A percentile compares a stretch with the other conserved stretches of the same genome.
Evolutionary conservation across 2,329 filamentous ascomycete species (phyloP).

Genomic region (Diaporthe caulivora): DNA sequence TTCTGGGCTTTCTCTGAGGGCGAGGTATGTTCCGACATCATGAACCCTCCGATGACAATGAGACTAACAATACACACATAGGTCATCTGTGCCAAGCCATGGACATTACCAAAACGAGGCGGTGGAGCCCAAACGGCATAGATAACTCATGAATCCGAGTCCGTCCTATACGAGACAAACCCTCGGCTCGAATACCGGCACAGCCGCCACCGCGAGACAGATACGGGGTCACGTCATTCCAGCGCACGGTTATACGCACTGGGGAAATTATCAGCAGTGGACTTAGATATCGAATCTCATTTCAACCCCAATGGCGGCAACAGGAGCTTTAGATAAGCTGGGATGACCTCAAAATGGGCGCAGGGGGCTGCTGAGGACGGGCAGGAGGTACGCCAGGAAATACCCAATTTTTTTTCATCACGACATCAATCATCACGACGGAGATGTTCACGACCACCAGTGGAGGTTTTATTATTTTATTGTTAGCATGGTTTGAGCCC

Average conservation of each 20-base stretch:
- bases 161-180: slow-evolving; percentile 2
- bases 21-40: slow-evolving; percentile 74
- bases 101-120: slow-evolving; percentile 74
- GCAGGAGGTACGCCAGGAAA: slow-evolving; percentile 6
- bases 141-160: not conserved
- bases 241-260: not conserved
- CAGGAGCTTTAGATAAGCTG: slow-evolving; percentile 10
- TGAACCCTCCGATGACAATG: not conserved
- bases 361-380: not conserved
- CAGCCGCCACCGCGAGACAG: not conserved
- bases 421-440: slow-evolving; percentile 16
- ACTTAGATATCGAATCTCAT: not conserved
- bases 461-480: slow-evolving; percentile 27
- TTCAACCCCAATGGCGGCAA: slow-evolving; percentile 5
- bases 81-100: slow-evolving; percentile 77
- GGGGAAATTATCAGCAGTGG: not conserved
- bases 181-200: slow-evolving; percentile 5
- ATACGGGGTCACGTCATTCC: not conserved
- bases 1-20: slow-evolving; percentile 98
- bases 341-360: not conserved
- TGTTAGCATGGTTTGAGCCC: slow-evolving; percentile 14
- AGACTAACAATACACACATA: slow-evolving; percentile 47
- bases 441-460: slow-evolving; percentile 12
- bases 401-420: slow-evolving; percentile 26
- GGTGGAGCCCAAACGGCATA: slow-evolving; percentile 41